Conservation (phyloP, 495 filamentous ascomycete genomes). For the Elaphomyces granulatus region DNA sequence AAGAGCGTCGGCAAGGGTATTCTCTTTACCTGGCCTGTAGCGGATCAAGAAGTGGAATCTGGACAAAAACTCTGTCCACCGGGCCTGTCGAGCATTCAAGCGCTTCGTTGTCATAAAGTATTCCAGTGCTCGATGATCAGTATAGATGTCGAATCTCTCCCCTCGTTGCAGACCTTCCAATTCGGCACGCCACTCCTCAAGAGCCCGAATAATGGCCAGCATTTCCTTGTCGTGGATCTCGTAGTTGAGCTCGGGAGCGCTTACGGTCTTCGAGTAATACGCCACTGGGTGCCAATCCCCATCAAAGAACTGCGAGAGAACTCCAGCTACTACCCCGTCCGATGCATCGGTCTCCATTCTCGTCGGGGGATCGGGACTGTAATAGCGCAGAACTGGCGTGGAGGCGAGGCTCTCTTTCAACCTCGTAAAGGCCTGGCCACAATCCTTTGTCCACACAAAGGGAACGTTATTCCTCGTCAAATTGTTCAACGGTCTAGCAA, state of each 20-base stretch:
- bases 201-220: slow-evolving; percentile 10
- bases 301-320: slow-evolving; percentile 5
- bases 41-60: slow-evolving; percentile 5
- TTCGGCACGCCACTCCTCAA: slow-evolving; percentile 16
- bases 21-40: slow-evolving; percentile 4
- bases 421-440: slow-evolving; percentile 45
- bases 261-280: slow-evolving; percentile 15
- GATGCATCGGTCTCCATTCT: slow-evolving; percentile 10
- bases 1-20: slow-evolving; percentile 9
- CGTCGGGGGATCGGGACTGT: slow-evolving; percentile 2
- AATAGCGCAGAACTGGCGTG: slow-evolving; percentile 2
- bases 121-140: slow-evolving; percentile 14
- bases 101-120: slow-evolving; percentile 15
- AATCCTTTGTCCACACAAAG: slow-evolving; percentile 34
- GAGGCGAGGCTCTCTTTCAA: slow-evolving; percentile 6
- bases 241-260: slow-evolving; percentile 12
- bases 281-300: slow-evolving; percentile 5
- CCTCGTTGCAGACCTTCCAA: slow-evolving; percentile 6
- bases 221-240: slow-evolving; percentile 19
- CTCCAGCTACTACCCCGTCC: slow-evolving; percentile 3
- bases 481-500: slow-evolving; percentile 4
- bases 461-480: slow-evolving; percentile 8
- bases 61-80: slow-evolving; percentile 13
- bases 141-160: slow-evolving; percentile 5
- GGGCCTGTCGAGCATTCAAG: slow-evolving; percentile 4